phyloP scores from a whole-genome alignment of 768 basidiomycete species.

The Boletus vinaceobasis region DNA sequence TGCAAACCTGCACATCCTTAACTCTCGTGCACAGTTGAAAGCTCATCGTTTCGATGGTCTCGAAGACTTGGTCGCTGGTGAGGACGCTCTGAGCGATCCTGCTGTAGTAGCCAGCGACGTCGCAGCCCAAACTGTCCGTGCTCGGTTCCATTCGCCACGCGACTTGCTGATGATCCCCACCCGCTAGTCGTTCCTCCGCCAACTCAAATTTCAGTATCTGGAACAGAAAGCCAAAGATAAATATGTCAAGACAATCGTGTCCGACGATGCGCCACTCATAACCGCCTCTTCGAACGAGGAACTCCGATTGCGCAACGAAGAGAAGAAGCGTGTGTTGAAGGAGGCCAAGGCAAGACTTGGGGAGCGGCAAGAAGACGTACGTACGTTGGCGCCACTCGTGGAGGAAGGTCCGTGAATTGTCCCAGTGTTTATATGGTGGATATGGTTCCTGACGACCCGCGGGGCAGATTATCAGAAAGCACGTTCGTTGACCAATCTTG shows the following conservation, averaged over 20 bases:
- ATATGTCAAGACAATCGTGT: conserved; percentile 83
- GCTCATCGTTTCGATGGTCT: conserved; percentile 28
- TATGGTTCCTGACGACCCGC: background rate
- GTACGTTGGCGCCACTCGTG: conserved; percentile 60
- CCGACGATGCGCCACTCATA: conserved; percentile 79
- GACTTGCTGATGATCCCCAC: conserved; percentile 2
- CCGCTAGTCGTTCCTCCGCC: conserved; percentile 64
- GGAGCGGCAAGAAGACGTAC: conserved; percentile 60
- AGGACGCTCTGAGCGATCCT: conserved; percentile 45
- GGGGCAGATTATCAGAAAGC: conserved; percentile 57
- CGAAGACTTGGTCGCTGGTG: conserved; percentile 24
- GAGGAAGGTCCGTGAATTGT: conserved; percentile 52
- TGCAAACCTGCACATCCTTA: conserved; percentile 22
- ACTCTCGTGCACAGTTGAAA: conserved; percentile 20
- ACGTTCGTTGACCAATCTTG: conserved; percentile 49
- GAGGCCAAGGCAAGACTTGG: conserved; percentile 58
- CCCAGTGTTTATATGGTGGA: no score
- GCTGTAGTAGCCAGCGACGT: conserved; percentile 57
- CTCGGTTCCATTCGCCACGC: background rate
- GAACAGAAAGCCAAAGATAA: conserved; percentile 90
- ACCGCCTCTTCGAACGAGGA: conserved; percentile 77
- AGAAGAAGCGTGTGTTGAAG: conserved; percentile 70
- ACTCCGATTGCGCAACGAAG: conserved; percentile 54
- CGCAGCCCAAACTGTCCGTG: conserved; percentile 56
- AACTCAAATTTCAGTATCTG: conserved; percentile 85